Evolutionary conservation across 2,329 filamentous ascomycete genomes (phyloP).

Genomic region (Madurella mycetomatis): DNA sequence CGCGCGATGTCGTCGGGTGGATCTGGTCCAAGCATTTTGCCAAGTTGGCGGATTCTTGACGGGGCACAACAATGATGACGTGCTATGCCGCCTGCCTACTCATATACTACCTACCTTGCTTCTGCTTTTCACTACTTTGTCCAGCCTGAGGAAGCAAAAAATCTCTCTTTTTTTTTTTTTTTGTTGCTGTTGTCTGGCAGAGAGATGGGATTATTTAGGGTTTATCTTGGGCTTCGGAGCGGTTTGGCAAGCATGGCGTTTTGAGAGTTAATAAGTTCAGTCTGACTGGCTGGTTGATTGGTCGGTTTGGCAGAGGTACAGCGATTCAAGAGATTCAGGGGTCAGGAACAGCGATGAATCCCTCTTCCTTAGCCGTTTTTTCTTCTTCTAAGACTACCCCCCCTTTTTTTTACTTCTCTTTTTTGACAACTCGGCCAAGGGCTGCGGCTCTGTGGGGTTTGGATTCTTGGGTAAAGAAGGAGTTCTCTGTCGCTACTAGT

Average conservation of each 20-base stretch:
- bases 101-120: neutral
- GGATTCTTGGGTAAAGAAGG: too few species aligned
- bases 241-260: conserved; percentile 14
- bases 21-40: conserved; percentile 99
- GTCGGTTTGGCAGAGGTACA: neutral
- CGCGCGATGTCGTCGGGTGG: conserved; percentile 77
- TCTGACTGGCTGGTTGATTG: neutral
- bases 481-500: too few species aligned
- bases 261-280: neutral
- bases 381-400: too few species aligned
- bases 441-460: too few species aligned
- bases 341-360: too few species aligned
- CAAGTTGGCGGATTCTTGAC: conserved; percentile 47
- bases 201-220: neutral
- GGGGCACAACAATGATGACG: neutral
- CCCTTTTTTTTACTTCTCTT: too few species aligned
- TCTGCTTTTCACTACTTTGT: neutral
- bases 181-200: neutral
- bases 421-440: too few species aligned
- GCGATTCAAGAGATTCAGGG: neutral
- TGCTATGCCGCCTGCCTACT: too few species aligned
- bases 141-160: too few species aligned
- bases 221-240: neutral
- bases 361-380: too few species aligned
- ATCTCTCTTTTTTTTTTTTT: neutral